These are phyloP conservation scores for Thuidium tamariscinum DNA, from an alignment of 225 moss, liverwort and hornwort species.

Conservation along the genomic window DNA sequence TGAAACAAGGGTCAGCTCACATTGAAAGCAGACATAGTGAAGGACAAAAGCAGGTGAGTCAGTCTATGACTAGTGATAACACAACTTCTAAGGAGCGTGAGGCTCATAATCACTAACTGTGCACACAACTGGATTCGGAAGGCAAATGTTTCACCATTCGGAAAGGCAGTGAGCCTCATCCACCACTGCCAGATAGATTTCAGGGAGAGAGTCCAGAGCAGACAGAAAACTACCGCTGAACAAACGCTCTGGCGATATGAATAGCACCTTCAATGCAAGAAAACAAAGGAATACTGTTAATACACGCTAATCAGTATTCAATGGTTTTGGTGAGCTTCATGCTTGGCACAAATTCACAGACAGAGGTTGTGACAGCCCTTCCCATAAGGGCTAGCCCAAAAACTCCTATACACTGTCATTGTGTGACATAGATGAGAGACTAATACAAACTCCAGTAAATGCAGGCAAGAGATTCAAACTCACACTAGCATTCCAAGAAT, in stretches of 20 bases:
- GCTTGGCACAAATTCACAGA: neutral
- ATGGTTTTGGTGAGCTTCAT: neutral
- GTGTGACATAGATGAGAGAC: neutral
- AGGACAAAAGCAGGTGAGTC: neutral
- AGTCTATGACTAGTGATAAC: neutral
- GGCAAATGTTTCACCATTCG: constrained; percentile 50
- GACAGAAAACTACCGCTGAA: constrained; percentile 74
- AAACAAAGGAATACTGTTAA: neutral
- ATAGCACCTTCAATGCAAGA: constrained; percentile 47
- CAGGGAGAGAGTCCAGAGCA: constrained; percentile 45
- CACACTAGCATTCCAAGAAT: neutral
- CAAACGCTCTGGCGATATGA: constrained; percentile 87
- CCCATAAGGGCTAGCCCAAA: neutral
- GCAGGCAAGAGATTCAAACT: neutral
- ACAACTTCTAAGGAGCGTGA: neutral
- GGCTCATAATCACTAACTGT: neutral
- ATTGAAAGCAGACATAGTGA: neutral
- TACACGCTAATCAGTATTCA: neutral
- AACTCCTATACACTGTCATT: neutral
- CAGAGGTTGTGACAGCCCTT: neutral
- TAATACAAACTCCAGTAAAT: neutral
- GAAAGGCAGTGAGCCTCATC: constrained; percentile 99
- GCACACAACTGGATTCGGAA: neutral
- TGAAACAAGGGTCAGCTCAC: neutral
- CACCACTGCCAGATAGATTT: constrained; percentile 68